phyloP scores from a whole-genome alignment of 192 early-diverging fungal genomes.

The Umbelopsis sp. region DNA sequence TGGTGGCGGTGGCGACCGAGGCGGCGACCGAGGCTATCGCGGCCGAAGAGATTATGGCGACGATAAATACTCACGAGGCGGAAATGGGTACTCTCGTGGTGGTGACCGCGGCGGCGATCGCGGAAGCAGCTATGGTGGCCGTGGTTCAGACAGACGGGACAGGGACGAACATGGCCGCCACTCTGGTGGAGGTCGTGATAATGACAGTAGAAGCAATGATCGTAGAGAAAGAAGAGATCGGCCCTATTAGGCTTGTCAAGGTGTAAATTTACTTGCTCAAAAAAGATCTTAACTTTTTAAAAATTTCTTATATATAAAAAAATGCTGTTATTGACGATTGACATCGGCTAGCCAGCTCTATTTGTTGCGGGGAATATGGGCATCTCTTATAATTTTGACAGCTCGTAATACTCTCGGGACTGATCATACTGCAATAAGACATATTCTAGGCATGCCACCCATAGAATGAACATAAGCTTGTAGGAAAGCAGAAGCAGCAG shows the following conservation, averaged over 20 bases:
- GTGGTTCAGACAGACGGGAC: slow-evolving; percentile 33
- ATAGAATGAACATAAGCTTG: neutral
- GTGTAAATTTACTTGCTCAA: neutral
- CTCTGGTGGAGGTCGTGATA: slow-evolving; percentile 42
- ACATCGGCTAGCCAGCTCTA: neutral
- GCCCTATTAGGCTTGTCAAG: slow-evolving; percentile 42
- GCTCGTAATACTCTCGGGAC: neutral
- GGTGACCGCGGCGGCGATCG: slow-evolving; percentile 33
- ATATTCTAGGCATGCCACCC: slow-evolving; percentile 5
- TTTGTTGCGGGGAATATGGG: neutral
- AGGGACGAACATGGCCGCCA: slow-evolving; percentile 41
- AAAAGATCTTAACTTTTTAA: too few species aligned
- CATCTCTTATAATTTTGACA: neutral
- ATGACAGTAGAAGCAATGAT: slow-evolving; percentile 43
- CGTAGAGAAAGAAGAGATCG: slow-evolving; percentile 51
- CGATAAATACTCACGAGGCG: slow-evolving; percentile 19
- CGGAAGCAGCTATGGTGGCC: slow-evolving; percentile 29
- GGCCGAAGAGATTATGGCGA: slow-evolving; percentile 45
- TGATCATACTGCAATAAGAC: neutral
- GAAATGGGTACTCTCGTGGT: slow-evolving; percentile 18
- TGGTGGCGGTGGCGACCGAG: slow-evolving; percentile 38
- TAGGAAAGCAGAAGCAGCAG: neutral
- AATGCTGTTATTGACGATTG: too few species aligned
- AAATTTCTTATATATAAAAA: too few species aligned
- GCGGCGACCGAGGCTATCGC: slow-evolving; percentile 28